Conservation (phyloP, 495 filamentous ascomycete species). For the Staphylotrichum longicolle region DNA sequence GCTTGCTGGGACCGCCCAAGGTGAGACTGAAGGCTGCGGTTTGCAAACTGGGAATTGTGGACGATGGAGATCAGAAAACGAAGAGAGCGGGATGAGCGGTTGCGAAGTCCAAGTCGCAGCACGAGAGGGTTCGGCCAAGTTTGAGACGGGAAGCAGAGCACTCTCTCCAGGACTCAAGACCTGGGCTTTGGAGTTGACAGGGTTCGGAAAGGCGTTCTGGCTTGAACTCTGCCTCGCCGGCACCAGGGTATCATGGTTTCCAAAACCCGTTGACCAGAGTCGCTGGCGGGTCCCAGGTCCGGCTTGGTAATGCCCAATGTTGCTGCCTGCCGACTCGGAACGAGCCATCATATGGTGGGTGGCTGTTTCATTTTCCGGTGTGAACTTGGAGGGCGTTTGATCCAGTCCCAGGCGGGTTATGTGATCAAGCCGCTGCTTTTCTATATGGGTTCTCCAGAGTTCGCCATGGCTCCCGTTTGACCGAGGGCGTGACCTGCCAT, state of each 20-base stretch:
- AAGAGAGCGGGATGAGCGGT: neutral
- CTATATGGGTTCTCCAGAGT: neutral
- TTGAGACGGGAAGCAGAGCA: neutral
- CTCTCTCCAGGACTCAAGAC: neutral
- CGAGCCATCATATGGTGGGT: too few relatives aligned
- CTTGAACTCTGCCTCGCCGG: neutral
- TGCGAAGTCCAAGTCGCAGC: constrained; percentile 1
- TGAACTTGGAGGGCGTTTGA: neutral
- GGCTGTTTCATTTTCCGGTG: neutral
- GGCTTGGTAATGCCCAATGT: neutral
- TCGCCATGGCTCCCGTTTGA: neutral
- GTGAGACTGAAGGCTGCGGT: neutral
- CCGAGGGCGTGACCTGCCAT: neutral
- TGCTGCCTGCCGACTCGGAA: neutral
- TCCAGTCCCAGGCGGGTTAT: constrained; percentile 8
- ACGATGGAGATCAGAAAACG: neutral
- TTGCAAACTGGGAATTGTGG: neutral
- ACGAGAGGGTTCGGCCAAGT: neutral
- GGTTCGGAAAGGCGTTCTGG: neutral
- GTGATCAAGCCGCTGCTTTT: constrained; percentile 1
- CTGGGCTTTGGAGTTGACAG: neutral
- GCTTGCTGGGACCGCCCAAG: neutral
- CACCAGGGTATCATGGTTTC: neutral
- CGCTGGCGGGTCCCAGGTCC: neutral
- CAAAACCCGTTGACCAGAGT: neutral